Conservation (phyloP, 306 rosid species). For the Castanea mollissima region DNA sequence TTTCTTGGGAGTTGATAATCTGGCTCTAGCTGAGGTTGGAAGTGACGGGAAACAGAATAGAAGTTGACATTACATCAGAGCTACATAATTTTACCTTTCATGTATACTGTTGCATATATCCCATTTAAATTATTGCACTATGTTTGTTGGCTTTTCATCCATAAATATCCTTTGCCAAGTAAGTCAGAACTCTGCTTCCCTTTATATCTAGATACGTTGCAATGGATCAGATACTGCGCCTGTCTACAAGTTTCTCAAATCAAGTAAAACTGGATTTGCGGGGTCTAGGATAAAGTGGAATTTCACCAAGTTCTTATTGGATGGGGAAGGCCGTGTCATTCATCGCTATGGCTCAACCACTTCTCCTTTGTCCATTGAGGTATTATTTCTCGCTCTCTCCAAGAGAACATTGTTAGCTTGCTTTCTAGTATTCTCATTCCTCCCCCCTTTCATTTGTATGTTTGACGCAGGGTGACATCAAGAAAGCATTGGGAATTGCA, state of each 20-base stretch:
- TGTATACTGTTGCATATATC: not conserved
- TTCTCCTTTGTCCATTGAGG: conserved; percentile 64
- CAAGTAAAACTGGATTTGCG: conserved; percentile 55
- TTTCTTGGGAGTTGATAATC: not conserved
- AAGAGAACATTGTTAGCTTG: not conserved
- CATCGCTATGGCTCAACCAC: conserved; percentile 69
- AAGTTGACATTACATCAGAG: not conserved
- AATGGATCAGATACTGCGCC: conserved; percentile 71
- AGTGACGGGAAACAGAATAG: not conserved
- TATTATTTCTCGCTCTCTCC: conserved; percentile 22
- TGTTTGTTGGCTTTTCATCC: not conserved
- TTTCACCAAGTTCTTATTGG: conserved; percentile 85
- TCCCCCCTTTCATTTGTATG: not conserved
- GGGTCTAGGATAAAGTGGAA: conserved; percentile 91
- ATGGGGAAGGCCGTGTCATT: conserved; percentile 65
- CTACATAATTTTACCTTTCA: not conserved
- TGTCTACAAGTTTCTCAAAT: conserved; percentile 68
- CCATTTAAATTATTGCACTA: not conserved
- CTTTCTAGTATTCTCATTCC: conserved; percentile 1
- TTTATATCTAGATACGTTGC: conserved; percentile 53
- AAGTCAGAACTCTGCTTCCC: not conserved
- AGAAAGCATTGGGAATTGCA: conserved; percentile 69
- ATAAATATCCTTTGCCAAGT: not conserved
- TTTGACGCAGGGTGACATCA: conserved; percentile 62
- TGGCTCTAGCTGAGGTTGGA: not conserved